phyloP scores from a whole-genome alignment of 2,329 filamentous ascomycete species.

The Escovopsis sp. region DNA sequence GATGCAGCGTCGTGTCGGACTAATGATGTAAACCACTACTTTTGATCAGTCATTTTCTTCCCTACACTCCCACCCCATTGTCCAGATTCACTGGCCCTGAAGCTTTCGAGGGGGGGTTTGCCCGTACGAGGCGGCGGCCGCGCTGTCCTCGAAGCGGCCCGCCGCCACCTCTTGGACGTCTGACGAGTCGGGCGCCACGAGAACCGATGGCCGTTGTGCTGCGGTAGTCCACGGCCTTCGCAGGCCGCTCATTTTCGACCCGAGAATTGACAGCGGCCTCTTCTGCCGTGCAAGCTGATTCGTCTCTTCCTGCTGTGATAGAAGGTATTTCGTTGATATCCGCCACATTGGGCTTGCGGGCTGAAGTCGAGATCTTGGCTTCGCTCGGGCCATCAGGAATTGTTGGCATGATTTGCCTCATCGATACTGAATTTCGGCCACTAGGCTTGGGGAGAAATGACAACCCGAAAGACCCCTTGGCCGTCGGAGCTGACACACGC shows the following conservation, averaged over 20 bases:
- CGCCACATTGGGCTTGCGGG: not conserved
- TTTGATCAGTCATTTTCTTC: too few relatives aligned
- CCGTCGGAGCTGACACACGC: conserved; percentile 14
- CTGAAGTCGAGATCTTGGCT: not conserved
- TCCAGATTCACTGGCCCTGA: too few relatives aligned
- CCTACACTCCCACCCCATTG: too few relatives aligned
- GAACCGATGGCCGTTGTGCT: not conserved
- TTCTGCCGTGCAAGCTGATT: not conserved
- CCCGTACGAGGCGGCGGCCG: conserved; percentile 10
- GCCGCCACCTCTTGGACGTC: conserved; percentile 12
- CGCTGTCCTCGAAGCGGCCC: conserved; percentile 15
- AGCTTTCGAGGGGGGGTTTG: not conserved
- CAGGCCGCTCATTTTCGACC: conserved; percentile 7
- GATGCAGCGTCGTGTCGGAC: too few relatives aligned
- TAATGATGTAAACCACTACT: not conserved
- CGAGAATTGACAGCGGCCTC: not conserved
- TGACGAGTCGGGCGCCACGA: conserved; percentile 10
- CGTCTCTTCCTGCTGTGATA: not conserved
- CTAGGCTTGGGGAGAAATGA: conserved; percentile 15
- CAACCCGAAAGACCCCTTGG: conserved; percentile 5
- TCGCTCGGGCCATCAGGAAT: conserved; percentile 1
- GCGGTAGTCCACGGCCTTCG: conserved; percentile 1
- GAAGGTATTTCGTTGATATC: not conserved
- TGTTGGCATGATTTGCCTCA: conserved; percentile 3
- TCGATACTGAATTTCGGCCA: conserved; percentile 4